Evolutionary conservation across 345 rosid genomes (phyloP).

Genomic region (Rhodamnia rubescens): DNA sequence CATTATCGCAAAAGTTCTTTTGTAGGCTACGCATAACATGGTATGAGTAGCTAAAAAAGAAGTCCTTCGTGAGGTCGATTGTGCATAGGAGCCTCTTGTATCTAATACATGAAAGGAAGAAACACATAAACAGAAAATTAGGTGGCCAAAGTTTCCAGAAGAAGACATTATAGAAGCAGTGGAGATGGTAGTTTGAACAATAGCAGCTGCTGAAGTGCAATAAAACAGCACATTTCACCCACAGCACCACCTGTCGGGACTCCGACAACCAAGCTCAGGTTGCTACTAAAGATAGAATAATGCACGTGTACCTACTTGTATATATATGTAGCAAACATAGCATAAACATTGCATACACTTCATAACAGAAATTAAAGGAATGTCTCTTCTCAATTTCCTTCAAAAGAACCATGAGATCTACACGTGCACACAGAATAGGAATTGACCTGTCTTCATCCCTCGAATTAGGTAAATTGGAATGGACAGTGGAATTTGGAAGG

Average conservation of each 20-base stretch:
- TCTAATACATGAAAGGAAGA: constrained; percentile 36
- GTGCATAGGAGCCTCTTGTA: constrained; percentile 91
- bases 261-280: not conserved
- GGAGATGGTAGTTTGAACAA: not conserved
- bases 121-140: not conserved
- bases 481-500: constrained; percentile 51
- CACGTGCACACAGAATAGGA: not conserved
- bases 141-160: not conserved
- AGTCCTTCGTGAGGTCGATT: constrained; percentile 96
- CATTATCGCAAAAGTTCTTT: constrained; percentile 56
- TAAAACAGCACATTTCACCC: not conserved
- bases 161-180: not conserved
- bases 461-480: constrained; percentile 29
- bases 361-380: not conserved
- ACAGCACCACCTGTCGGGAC: not conserved
- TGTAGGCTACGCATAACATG: constrained; percentile 92
- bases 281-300: not conserved
- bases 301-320: not conserved
- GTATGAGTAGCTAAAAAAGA: constrained; percentile 97
- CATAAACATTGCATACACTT: not conserved
- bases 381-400: not conserved
- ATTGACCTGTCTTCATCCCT: constrained; percentile 75
- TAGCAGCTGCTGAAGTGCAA: not conserved
- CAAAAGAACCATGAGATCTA: not conserved
- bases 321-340: not conserved